Base-by-base conservation (phyloP, 768 basidiomycete species). In the Mycena venus region DNA sequence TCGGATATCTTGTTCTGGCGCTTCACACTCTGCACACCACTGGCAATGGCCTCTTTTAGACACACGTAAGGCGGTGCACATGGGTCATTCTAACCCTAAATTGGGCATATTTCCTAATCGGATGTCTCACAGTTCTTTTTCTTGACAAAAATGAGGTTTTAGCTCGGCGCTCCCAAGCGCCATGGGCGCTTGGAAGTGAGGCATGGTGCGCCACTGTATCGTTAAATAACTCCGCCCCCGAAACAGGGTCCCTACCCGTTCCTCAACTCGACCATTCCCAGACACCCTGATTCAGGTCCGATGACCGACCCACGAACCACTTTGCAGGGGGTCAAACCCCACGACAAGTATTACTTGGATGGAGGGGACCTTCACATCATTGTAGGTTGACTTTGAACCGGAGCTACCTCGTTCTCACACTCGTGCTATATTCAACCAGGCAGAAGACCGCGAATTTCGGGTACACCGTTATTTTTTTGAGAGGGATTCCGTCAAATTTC, bases 381-480 rank as follows among this genome's bases (percentile, higher is more conserved):
- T 5, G 90, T 91, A 74, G 55, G 47, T 61, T 14, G 25, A 49
- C 15, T 40, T 27, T 23, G 25, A 25, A n/a, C 15, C 29, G 44
- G n/a, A 44, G 6, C 10, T 21, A 11, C 9, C 3, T 44, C 31
- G 11, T 23, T 63, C 15, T 44, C 27, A 25, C 21, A 2, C 44
- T 32, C 8, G 44, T 42, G 5, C 31, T 4, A 31, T n/a, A 8
- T n/a, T n/a, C n/a, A 32, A 59, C 34, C 15, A 79, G 91, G 88
- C 88, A 17, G 87, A 88, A 32, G 85, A 88, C 49, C 83, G 81
- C 5, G 77, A 90, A 0, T 93, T 90, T 68, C 80, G 87, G 0
- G 84, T 92, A 0, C 91, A 92, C 58, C 84, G 86, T 0, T 89
- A 87, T 36, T 91, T 92, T 34, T 90, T 93, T 44, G 80, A 80